Evolutionary conservation across 2,329 filamentous ascomycete genomes (phyloP).

Genomic region (Lachnellula arida): DNA sequence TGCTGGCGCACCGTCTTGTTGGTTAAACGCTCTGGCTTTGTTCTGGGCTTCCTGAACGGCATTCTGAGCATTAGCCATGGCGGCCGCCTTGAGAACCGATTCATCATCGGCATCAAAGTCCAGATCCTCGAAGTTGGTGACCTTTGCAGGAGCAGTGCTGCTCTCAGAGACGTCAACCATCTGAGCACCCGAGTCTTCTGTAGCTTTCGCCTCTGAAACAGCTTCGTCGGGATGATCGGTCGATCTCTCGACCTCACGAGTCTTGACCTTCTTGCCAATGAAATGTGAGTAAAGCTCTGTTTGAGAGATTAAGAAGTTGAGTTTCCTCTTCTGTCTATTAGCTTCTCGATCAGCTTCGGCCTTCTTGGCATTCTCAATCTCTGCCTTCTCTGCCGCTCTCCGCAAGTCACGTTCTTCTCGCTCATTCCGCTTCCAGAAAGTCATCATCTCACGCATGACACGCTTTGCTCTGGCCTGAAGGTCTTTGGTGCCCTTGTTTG

Average conservation of each 20-base stretch:
- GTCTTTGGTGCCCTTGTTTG: conserved; percentile 98
- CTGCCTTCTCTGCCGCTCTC: conserved; percentile 90
- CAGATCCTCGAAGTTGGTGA: conserved; percentile 90
- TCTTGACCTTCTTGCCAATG: conserved; percentile 99
- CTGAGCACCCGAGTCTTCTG: conserved; percentile 32
- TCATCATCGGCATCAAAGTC: conserved; percentile 97
- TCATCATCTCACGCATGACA: conserved; percentile 99
- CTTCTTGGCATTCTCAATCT: conserved; percentile 93
- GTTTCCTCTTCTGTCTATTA: conserved; percentile 94
- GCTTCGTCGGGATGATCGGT: conserved; percentile 75
- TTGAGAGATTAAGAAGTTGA: conserved; percentile 98
- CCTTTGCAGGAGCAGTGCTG: conserved; percentile 58
- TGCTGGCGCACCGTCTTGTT: conserved; percentile 57
- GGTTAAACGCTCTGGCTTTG: conserved; percentile 90
- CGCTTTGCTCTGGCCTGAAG: conserved; percentile 94
- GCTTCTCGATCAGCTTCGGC: conserved; percentile 97
- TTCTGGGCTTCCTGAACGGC: conserved; percentile 92
- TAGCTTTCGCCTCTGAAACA: conserved; percentile 44
- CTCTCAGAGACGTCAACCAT: conserved; percentile 47
- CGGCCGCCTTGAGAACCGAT: conserved; percentile 70
- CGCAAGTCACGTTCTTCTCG: conserved; percentile 92
- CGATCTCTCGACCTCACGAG: conserved; percentile 85
- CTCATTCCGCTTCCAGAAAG: conserved; percentile 99
- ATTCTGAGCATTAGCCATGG: conserved; percentile 92
- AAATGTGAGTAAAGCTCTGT: conserved; percentile 99